Evolutionary conservation across 2,329 filamentous ascomycete genomes (phyloP).

Genomic region (Colletotrichum karsti): DNA sequence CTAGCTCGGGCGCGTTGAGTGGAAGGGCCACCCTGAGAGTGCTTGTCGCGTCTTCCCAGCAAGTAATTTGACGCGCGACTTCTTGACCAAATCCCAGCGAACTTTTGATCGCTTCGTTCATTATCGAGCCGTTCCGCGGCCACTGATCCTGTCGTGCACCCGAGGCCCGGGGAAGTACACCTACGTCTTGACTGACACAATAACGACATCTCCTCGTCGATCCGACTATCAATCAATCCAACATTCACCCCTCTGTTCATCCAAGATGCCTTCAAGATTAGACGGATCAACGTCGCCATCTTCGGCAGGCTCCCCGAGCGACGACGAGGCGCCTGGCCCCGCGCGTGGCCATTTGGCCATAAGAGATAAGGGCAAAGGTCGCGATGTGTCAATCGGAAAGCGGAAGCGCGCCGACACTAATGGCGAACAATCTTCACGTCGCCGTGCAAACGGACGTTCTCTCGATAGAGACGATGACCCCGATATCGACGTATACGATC

Average conservation of each 20-base stretch:
- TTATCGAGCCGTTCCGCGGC: no score
- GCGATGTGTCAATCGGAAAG: conserved; percentile 23
- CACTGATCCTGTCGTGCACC: background rate
- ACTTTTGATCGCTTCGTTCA: background rate
- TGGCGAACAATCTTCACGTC: conserved; percentile 14
- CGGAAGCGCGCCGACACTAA: conserved; percentile 26
- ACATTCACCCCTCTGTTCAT: background rate
- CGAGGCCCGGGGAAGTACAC: no score
- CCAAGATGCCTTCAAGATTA: conserved; percentile 22
- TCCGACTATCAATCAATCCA: no score
- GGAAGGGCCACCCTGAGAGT: conserved; percentile 8
- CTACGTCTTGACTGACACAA: no score
- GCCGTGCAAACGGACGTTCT: conserved; percentile 26
- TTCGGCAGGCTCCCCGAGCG: conserved; percentile 29
- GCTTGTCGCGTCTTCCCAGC: conserved; percentile 26
- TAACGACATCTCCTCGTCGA: background rate
- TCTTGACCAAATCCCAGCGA: background rate
- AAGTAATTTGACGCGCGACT: conserved; percentile 8
- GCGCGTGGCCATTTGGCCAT: conserved; percentile 33
- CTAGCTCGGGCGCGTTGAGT: conserved; percentile 24
- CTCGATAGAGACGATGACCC: conserved; percentile 24
- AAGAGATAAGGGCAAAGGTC: conserved; percentile 38
- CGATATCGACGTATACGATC: conserved; percentile 71
- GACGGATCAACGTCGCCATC: conserved; percentile 29
- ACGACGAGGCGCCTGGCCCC: conserved; percentile 1